Conservation (phyloP, 2,329 filamentous ascomycete species). For the Hypoxylon sp. region DNA sequence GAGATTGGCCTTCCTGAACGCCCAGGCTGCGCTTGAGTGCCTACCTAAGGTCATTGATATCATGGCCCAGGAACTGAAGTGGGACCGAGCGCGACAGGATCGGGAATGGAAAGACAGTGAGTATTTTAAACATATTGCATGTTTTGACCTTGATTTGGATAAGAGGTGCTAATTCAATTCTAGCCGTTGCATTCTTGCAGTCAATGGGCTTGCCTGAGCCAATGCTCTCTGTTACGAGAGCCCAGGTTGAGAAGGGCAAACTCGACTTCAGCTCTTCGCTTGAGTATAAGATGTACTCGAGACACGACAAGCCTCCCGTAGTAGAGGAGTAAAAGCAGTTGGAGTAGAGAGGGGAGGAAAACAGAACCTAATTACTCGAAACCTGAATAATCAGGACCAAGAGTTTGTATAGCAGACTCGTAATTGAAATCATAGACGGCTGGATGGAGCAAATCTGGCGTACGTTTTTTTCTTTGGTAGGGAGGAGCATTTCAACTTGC, state of each 20-base stretch:
- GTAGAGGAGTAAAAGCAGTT: conserved; percentile 52
- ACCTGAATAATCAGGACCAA: conserved; percentile 11
- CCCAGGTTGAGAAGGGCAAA: conserved; percentile 73
- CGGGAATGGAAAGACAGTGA: conserved; percentile 83
- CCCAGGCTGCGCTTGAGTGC: conserved; percentile 89
- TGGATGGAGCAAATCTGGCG: conserved; percentile 40
- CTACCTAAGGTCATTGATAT: conserved; percentile 89
- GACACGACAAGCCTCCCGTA: conserved; percentile 67
- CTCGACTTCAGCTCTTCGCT: conserved; percentile 70
- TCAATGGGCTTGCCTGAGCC: conserved; percentile 76
- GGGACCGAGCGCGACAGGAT: conserved; percentile 80
- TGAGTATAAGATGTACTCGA: conserved; percentile 75
- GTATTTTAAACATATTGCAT: conserved; percentile 51
- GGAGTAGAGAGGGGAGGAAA: neutral
- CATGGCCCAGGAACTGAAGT: conserved; percentile 87
- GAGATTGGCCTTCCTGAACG: conserved; percentile 89
- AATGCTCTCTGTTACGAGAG: conserved; percentile 70
- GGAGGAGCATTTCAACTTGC: conserved; percentile 18
- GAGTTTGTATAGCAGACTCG: conserved; percentile 18
- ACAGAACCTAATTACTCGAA: conserved; percentile 16
- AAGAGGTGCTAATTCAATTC: conserved; percentile 22
- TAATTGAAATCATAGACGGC: conserved; percentile 40
- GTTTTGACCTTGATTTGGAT: neutral
- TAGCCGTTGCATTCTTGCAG: conserved; percentile 72
- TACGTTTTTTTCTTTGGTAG: conserved; percentile 30